Percentiles rank a stretch among this genome's conserved stretches.
Evolutionary conservation across 2,329 filamentous ascomycete genomes (phyloP).

Genomic region (Trichophyton equinum): DNA sequence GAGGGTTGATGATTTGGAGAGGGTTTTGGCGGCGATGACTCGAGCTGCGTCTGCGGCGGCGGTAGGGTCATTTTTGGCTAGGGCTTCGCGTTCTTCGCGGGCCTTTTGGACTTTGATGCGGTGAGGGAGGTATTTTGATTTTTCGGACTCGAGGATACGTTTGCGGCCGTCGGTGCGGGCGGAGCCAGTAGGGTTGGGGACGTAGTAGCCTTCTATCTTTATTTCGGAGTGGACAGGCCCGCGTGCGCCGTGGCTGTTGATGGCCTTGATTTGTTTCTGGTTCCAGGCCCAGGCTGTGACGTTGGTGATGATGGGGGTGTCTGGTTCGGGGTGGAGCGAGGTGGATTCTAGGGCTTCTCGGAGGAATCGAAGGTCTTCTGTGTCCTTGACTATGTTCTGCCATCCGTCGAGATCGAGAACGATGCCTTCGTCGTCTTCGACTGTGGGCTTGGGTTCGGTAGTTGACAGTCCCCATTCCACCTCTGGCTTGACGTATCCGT

Average conservation of each 20-base stretch:
- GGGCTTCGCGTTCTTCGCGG: constrained; percentile 75
- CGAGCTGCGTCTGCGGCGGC: constrained; percentile 57
- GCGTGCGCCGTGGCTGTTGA: constrained; percentile 47
- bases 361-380: constrained; percentile 51
- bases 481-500: constrained; percentile 34
- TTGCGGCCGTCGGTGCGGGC: constrained; percentile 88
- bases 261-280: constrained; percentile 58
- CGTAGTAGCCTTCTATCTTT: constrained; percentile 59
- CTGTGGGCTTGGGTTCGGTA: constrained; percentile 48
- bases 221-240: constrained; percentile 43
- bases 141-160: constrained; percentile 93
- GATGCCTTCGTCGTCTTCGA: constrained; percentile 52
- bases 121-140: constrained; percentile 95
- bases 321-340: constrained; percentile 30
- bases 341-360: constrained; percentile 35
- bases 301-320: constrained; percentile 49
- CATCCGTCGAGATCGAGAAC: constrained; percentile 59
- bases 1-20: constrained; percentile 58
- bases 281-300: constrained; percentile 55
- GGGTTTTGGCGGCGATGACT: constrained; percentile 63
- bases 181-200: constrained; percentile 70
- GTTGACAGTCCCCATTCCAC: constrained; percentile 50
- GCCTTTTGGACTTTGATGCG: constrained; percentile 91
- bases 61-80: constrained; percentile 50
- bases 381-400: constrained; percentile 56